Conservation (phyloP, 179 eudicot species). For the Silene vulgaris region DNA sequence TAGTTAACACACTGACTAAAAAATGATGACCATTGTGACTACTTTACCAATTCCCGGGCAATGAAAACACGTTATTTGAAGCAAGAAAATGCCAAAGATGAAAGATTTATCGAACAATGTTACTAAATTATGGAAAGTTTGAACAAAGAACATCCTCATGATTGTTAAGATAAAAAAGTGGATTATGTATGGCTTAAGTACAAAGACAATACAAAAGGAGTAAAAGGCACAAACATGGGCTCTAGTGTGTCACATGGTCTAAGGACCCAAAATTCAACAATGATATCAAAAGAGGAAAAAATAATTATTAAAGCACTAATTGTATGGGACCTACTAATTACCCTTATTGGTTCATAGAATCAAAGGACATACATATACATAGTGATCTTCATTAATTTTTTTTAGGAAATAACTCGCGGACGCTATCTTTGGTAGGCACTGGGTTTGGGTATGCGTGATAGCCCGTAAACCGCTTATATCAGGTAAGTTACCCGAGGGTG, state of each 20-base stretch:
- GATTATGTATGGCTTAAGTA: neutral
- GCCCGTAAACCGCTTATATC: too few species aligned
- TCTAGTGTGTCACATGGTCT: conserved; percentile 2
- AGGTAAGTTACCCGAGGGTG: too few species aligned
- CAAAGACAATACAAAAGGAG: neutral
- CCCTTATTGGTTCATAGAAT: neutral
- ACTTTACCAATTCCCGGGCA: too few species aligned
- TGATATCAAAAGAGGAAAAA: neutral
- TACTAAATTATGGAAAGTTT: neutral
- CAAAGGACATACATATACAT: too few species aligned
- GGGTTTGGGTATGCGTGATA: too few species aligned
- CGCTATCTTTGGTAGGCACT: too few species aligned
- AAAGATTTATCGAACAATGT: neutral
- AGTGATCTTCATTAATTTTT: too few species aligned
- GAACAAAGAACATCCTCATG: neutral
- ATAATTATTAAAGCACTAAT: neutral
- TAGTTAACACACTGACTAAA: too few species aligned
- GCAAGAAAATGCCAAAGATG: neutral
- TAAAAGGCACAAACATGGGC: neutral
- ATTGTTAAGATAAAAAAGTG: neutral
- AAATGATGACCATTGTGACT: too few species aligned
- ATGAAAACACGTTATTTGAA: too few species aligned
- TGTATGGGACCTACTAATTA: neutral
- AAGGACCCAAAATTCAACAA: neutral
- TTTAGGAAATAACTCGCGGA: too few species aligned